Evolutionary conservation across 495 filamentous ascomycete species (phyloP).

Genomic region (Aspergillus mulundensis): DNA sequence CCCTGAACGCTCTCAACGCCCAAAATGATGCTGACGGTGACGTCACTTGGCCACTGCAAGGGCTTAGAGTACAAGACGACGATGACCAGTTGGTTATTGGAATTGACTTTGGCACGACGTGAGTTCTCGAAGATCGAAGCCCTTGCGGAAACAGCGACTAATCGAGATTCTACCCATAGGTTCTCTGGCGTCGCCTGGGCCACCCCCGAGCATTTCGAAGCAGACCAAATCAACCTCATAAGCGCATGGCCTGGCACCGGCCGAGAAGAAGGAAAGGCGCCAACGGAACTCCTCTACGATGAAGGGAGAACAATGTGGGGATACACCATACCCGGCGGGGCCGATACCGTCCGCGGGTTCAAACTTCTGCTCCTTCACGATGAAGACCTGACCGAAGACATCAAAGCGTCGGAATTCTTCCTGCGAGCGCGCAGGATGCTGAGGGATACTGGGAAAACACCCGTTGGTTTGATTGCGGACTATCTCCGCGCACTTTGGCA

Average conservation of each 20-base stretch:
- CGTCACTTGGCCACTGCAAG: slow-evolving; percentile 1
- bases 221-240: slow-evolving; percentile 7
- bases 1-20: neutral
- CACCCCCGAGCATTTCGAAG: slow-evolving; percentile 2
- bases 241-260: slow-evolving; percentile 7
- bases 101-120: slow-evolving; percentile 8
- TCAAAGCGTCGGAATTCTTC: slow-evolving; percentile 1
- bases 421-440: slow-evolving; percentile 2
- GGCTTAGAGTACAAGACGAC: neutral
- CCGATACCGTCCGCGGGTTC: slow-evolving; percentile 5
- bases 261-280: slow-evolving; percentile 8
- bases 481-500: slow-evolving; percentile 2
- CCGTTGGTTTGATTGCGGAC: slow-evolving; percentile 1
- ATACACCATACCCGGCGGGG: slow-evolving; percentile 6
- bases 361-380: slow-evolving; percentile 4
- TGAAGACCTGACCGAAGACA: slow-evolving; percentile 1
- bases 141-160: neutral
- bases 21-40: neutral
- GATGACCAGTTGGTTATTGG: slow-evolving; percentile 4
- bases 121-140: neutral
- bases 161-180: neutral
- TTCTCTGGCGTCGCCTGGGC: slow-evolving; percentile 10
- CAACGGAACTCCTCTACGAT: slow-evolving; percentile 7
- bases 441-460: neutral
- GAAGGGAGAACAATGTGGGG: slow-evolving; percentile 4